Base-by-base conservation (phyloP, 331 rosid genomes). In the Saraca asoca region DNA sequence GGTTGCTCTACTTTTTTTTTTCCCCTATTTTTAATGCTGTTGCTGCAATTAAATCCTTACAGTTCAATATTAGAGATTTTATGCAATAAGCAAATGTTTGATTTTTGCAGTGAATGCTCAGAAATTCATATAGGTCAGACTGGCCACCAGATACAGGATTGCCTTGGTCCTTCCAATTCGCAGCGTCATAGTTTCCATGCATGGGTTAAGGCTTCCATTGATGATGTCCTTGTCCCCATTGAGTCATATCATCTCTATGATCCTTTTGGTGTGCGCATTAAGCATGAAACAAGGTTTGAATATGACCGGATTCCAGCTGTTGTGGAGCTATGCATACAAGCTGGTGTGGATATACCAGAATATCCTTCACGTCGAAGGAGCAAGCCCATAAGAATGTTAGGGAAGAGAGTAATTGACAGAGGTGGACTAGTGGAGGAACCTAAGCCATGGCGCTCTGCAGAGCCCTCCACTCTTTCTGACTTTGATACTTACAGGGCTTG, bases 261-360 rank as follows among this genome's bases (percentile, higher is more conserved):
- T 62, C 97, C 98, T 12, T 93, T 87, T 78, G 98, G 98, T 66
- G 82, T 73, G 64, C 94, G 96, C 44, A 80, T 93, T 74, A 93
- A 75, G 73, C 98, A 93, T 34, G 91, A 90, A 51, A 72, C 88
- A 39, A 87, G 96, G 62, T 93, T 93, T 78, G 86, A 90, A 35
- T 90, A 81, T 45, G 97, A 93, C 64, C 87, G 98, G 50, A 88
- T 93, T 79, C 97, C 98, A 55, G 97, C 97, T 46, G 75, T 93
- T 45, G 95, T 93, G 37, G 98, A 93, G 82, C 85, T 93, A 52
- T 93, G 98, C 87, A 88, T 93, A 79, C 96, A 93, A 79, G 97
- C 98, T 2, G 97, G 98, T 41, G 90, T 93, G 34, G 98, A 93
- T n/a, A 85, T 93, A 68, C 96, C 88, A 0, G 96, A 93, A 74